Evolutionary conservation across 306 rosid genomes (phyloP), one percentile per base, ranked within the genome.

Genomic region (Trifolium fragiferum): DNA sequence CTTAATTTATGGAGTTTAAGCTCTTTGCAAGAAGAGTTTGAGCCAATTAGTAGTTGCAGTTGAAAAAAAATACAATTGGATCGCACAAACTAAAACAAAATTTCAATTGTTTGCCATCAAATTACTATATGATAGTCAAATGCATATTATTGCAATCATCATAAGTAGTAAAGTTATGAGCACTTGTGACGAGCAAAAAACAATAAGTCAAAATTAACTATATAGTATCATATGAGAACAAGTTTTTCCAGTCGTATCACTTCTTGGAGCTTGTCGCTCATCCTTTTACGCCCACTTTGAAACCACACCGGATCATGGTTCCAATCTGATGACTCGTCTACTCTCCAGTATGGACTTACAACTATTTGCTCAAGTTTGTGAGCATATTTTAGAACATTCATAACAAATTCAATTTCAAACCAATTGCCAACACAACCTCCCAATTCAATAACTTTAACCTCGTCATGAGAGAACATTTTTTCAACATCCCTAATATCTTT

Each of bases 321-420:
- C 46, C 27, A 33, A 11, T 25, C 41, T 6, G 0, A 0, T 0
- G 1, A 2, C 0, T 37, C 58, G 8, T 3, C 1, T 0, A 7
- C 2, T 68, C 2, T 53, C 50, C 49, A 33, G 35, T 6, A 18
- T 1, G 60, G 32, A 20, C 15, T 54, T 7, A 10, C 5, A 54
- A 54, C 32, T 11, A 54, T 19, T 19, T 10, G 75, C 33, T 70
- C 75, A 51, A 70, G 75, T 0, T 18, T 51, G 7, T 19, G 10
- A 2, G 23, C 32, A 53, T 53, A 33, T 16, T 33, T 70, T 7
- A 70, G 23, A 0, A 35, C 13, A 35, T 35, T 51, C 35, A 32
- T 11, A 3, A n/a, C 51, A 12, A 70, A 18, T 37, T 70, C 75
- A 35, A 33, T 70, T 70, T 70, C 75, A 12, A 18, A 70, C 49